A percentile compares a stretch with the other conserved stretches of the same genome.
Conservation (phyloP, 306 rosid species). For the Gillenia trifoliata region DNA sequence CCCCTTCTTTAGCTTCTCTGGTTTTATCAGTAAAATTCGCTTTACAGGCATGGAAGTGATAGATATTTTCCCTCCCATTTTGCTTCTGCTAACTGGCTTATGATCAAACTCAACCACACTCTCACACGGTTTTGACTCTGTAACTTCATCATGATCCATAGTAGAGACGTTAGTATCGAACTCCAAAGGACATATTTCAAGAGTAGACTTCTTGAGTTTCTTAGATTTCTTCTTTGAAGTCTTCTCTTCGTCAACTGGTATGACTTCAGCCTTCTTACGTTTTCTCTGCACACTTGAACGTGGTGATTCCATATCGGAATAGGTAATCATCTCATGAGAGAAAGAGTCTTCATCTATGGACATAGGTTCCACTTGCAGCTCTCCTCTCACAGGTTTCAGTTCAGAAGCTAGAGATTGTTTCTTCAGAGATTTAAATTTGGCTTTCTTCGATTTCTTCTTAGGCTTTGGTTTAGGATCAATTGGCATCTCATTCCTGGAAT, state of each 20-base stretch:
- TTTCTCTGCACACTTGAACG: constrained; percentile 55
- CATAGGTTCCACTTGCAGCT: constrained; percentile 48
- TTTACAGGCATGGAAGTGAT: constrained; percentile 84
- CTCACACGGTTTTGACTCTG: constrained; percentile 51
- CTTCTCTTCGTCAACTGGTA: constrained; percentile 48
- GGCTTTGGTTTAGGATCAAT: constrained; percentile 67
- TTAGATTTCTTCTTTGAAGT: constrained; percentile 63
- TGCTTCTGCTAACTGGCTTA: constrained; percentile 60
- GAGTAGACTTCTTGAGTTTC: constrained; percentile 59
- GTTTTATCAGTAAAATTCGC: constrained; percentile 68
- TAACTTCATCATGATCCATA: constrained; percentile 50
- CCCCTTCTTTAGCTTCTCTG: constrained; percentile 82
- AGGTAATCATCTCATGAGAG: constrained; percentile 28
- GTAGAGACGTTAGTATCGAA: constrained; percentile 51
- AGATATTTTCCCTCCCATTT: constrained; percentile 88
- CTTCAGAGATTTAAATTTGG: constrained; percentile 90
- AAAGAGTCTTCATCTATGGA: constrained; percentile 55
- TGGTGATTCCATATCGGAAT: constrained; percentile 48
- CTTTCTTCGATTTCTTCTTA: constrained; percentile 85
- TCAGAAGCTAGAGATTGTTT: constrained; percentile 79
- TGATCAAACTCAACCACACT: constrained; percentile 56
- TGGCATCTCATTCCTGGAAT: constrained; percentile 47
- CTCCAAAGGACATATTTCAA: constrained; percentile 48
- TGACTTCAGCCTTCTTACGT: constrained; percentile 55
- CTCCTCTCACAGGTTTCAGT: constrained; percentile 53